phyloP scores from a whole-genome alignment of 73 alveolate genomes.

The Breviolum minutum region DNA sequence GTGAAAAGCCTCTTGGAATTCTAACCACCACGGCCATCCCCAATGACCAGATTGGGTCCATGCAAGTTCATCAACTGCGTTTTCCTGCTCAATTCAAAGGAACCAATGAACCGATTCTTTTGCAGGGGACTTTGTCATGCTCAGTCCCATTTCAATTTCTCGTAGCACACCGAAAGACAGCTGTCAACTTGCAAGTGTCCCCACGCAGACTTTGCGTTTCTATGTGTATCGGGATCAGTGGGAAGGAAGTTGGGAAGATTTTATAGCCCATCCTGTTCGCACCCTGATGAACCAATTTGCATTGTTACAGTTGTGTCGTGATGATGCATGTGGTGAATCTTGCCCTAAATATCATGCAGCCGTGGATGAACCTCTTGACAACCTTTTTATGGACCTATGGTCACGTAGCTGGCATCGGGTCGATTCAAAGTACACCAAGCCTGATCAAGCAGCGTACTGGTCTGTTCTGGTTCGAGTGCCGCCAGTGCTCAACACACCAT shows the following conservation, averaged over 20 bases:
- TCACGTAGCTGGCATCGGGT: background rate
- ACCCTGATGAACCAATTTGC: background rate
- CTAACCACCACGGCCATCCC: background rate
- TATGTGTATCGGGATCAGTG: background rate
- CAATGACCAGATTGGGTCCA: background rate
- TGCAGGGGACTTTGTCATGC: background rate
- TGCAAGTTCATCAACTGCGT: background rate
- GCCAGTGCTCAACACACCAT: background rate
- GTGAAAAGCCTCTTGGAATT: too few relatives aligned
- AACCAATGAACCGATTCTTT: background rate
- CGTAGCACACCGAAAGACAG: background rate
- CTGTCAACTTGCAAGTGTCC: background rate
- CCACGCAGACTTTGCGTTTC: background rate
- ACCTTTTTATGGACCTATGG: background rate
- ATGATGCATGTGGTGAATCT: background rate
- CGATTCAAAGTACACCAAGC: background rate
- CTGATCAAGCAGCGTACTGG: background rate
- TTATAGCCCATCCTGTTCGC: background rate
- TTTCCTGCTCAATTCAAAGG: background rate
- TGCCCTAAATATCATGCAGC: background rate
- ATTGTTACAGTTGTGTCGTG: background rate
- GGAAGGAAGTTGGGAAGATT: background rate
- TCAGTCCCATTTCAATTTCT: background rate
- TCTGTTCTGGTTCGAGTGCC: background rate
- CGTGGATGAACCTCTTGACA: background rate